These are phyloP conservation scores for Nitzschia palea DNA, from an alignment of 108 stramenopile species.

Conservation along the genomic window DNA sequence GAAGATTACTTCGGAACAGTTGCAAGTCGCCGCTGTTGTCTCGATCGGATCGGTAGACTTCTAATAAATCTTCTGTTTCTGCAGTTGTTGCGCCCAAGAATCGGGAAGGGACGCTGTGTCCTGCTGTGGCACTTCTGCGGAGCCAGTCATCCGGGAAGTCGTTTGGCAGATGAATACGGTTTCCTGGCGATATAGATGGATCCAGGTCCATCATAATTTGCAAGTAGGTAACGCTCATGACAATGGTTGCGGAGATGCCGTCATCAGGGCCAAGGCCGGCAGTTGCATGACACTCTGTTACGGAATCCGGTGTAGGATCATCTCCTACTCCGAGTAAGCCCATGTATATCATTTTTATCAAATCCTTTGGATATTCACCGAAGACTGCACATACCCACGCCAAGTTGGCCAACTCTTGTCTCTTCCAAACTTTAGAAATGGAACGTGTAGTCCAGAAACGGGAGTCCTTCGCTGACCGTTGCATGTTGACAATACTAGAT, in stretches of 20 bases:
- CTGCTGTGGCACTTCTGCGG: neutral
- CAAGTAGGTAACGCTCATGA: slow-evolving; percentile 51
- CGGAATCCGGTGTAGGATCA: slow-evolving; percentile 31
- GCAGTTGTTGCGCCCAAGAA: neutral
- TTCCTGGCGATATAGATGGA: slow-evolving; percentile 19
- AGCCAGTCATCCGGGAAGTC: slow-evolving; percentile 76
- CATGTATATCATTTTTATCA: slow-evolving; percentile 57
- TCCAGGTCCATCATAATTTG: slow-evolving; percentile 66
- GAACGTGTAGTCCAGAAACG: slow-evolving; percentile 3
- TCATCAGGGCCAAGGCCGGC: slow-evolving; percentile 15
- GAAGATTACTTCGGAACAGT: slow-evolving; percentile 64
- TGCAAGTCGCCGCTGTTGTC: slow-evolving; percentile 13
- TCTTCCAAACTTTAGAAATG: slow-evolving; percentile 58
- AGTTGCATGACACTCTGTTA: slow-evolving; percentile 16
- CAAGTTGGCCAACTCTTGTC: slow-evolving; percentile 78
- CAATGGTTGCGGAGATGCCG: slow-evolving; percentile 35
- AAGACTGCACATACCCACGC: slow-evolving; percentile 68
- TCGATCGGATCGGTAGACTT: neutral
- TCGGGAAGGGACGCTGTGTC: neutral
- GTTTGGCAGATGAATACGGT: slow-evolving; percentile 45
- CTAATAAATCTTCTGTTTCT: slow-evolving; percentile 9
- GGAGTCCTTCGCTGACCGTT: neutral
- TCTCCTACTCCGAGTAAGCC: slow-evolving; percentile 66
- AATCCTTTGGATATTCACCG: slow-evolving; percentile 51
- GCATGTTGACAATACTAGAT: slow-evolving; percentile 3